These are phyloP conservation scores for Dipteronia dyeriana DNA, from an alignment of 345 rosid genomes.

Conservation along the genomic window DNA sequence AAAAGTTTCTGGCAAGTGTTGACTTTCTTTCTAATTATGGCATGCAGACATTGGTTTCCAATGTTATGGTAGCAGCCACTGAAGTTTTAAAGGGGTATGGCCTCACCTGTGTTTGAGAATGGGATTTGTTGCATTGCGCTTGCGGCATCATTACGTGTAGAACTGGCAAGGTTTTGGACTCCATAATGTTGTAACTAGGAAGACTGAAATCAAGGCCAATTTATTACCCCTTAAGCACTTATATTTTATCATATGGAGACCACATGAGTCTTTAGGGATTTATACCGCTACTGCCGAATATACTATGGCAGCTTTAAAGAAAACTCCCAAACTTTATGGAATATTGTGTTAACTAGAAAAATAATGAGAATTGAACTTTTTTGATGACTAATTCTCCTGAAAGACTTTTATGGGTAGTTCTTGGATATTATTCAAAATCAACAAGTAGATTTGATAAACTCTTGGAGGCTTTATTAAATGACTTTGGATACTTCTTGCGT, in stretches of 20 bases:
- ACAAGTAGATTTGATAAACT: not conserved
- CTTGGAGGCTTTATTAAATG: conserved; percentile 14
- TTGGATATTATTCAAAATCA: not conserved
- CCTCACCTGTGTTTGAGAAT: not conserved
- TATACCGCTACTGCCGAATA: not conserved
- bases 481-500: conserved; percentile 18
- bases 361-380: not conserved
- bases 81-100: conserved; percentile 80
- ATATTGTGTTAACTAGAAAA: not conserved
- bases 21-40: conserved; percentile 82
- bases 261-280: not conserved
- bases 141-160: not conserved
- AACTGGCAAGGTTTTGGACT: not conserved
- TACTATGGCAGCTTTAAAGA: not conserved
- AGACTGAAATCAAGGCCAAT: conserved; percentile 5
- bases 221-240: not conserved
- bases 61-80: conserved; percentile 62
- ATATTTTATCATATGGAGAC: not conserved
- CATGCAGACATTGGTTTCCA: conserved; percentile 50
- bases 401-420: not conserved
- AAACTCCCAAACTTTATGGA: not conserved
- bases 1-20: conserved; percentile 71
- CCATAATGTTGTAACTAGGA: not conserved
- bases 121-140: not conserved
- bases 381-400: not conserved